These are phyloP conservation scores for Erodium maritimum DNA, from an alignment of 345 rosid genomes.

Conservation along the genomic window DNA sequence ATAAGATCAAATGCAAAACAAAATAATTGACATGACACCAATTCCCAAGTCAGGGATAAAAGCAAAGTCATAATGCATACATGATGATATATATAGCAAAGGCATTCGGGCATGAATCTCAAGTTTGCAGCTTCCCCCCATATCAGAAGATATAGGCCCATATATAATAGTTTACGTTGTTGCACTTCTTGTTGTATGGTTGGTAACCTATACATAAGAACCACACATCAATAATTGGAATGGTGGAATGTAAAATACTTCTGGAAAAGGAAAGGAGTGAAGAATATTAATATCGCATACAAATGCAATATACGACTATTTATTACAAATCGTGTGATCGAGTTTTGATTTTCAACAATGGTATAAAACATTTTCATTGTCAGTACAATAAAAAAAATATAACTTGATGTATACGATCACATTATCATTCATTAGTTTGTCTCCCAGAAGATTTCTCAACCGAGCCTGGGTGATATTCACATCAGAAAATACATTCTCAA, in stretches of 20 bases:
- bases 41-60: background rate
- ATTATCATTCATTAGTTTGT: too few species aligned
- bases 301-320: too few species aligned
- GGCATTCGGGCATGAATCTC: slow-evolving; percentile 99
- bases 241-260: background rate
- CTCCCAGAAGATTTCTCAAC: too few species aligned
- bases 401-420: background rate
- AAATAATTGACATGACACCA: background rate
- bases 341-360: too few species aligned
- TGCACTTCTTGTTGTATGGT: slow-evolving; percentile 99
- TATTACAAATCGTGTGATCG: too few species aligned
- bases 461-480: too few species aligned
- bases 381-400: too few species aligned
- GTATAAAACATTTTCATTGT: too few species aligned
- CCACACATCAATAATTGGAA: slow-evolving; percentile 7
- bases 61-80: slow-evolving; percentile 32
- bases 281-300: too few species aligned
- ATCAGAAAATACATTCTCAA: too few species aligned
- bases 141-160: slow-evolving; percentile 91
- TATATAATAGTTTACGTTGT: slow-evolving; percentile 85
- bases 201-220: slow-evolving; percentile 65
- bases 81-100: slow-evolving; percentile 97
- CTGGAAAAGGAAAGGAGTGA: background rate
- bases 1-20: background rate
- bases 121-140: slow-evolving; percentile 99